These are phyloP conservation scores for Lachnellula suecica DNA, from an alignment of 2,329 filamentous ascomycete species.

Conservation along the genomic window DNA sequence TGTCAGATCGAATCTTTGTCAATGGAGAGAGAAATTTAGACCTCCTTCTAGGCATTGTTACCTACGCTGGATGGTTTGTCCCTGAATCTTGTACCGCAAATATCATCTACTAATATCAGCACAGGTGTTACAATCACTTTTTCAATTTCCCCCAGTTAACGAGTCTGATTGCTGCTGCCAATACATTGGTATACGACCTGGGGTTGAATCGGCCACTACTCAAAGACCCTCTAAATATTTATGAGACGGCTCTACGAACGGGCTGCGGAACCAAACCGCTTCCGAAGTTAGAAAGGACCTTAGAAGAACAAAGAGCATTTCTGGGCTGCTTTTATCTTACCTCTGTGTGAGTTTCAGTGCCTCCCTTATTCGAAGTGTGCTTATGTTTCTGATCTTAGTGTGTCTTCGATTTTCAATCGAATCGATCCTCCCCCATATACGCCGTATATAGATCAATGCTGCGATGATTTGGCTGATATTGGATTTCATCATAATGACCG, in stretches of 20 bases:
- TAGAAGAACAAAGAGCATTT: constrained; percentile 15
- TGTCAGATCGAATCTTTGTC: constrained; percentile 16
- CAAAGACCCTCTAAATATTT: not conserved
- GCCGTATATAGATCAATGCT: constrained; percentile 19
- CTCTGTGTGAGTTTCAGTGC: constrained; percentile 10
- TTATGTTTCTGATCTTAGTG: not conserved
- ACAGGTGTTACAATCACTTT: constrained; percentile 17
- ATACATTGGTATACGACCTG: constrained; percentile 18
- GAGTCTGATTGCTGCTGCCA: constrained; percentile 9
- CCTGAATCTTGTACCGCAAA: not conserved
- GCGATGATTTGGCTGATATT: constrained; percentile 4
- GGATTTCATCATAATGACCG: constrained; percentile 5
- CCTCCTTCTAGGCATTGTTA: constrained; percentile 15
- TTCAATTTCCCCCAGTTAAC: constrained; percentile 13
- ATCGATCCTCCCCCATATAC: constrained; percentile 12
- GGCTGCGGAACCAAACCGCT: not conserved
- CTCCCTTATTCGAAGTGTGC: not conserved
- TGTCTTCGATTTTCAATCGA: constrained; percentile 14
- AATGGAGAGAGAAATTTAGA: constrained; percentile 17
- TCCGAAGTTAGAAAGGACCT: constrained; percentile 1
- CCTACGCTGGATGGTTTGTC: constrained; percentile 18
- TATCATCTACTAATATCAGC: not conserved
- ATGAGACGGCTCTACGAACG: constrained; percentile 2
- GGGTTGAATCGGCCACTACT: constrained; percentile 7
- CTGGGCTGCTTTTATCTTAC: constrained; percentile 18